Percentiles rank a stretch among this genome's conserved stretches.
Evolutionary conservation across 2,329 filamentous ascomycete species (phyloP).

Genomic region (Lecanicillium sp.): DNA sequence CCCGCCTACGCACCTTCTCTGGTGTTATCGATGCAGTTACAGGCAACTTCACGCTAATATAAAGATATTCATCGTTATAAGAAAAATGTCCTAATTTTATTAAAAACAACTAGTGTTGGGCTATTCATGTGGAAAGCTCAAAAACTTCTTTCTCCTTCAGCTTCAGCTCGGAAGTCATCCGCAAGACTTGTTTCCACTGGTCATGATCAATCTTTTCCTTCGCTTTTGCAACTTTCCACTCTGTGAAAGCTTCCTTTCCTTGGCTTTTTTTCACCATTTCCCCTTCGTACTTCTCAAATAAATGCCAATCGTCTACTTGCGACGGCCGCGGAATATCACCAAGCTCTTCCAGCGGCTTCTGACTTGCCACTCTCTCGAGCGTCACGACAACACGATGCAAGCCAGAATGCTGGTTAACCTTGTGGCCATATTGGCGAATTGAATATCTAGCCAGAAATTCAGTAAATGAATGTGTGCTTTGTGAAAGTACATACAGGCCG

Average conservation of each 20-base stretch:
- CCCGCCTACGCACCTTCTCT: background rate
- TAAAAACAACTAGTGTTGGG: too few relatives aligned
- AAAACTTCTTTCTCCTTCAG: conserved; percentile 7
- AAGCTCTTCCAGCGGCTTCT: conserved; percentile 34
- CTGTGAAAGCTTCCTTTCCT: conserved; percentile 30
- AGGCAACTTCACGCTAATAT: too few relatives aligned
- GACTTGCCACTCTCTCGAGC: conserved; percentile 34
- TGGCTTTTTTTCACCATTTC: conserved; percentile 29
- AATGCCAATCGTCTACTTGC: conserved; percentile 46
- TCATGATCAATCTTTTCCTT: conserved; percentile 19
- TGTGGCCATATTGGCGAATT: conserved; percentile 38
- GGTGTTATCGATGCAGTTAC: too few relatives aligned
- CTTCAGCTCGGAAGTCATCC: conserved; percentile 17
- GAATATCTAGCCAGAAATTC: conserved; percentile 31
- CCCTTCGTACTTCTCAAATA: conserved; percentile 39
- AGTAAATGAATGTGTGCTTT: background rate
- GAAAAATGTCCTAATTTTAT: too few relatives aligned
- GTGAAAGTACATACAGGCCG: conserved; percentile 44
- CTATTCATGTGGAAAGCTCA: background rate
- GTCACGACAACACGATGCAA: conserved; percentile 35
- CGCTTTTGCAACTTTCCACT: conserved; percentile 29
- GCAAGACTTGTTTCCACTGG: conserved; percentile 18
- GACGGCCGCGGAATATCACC: conserved; percentile 41
- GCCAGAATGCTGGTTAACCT: conserved; percentile 28
- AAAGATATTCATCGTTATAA: too few relatives aligned